Base-by-base conservation (phyloP, 192 early-diverging fungal genomes). In the Phycomyces blakesleeanus region DNA sequence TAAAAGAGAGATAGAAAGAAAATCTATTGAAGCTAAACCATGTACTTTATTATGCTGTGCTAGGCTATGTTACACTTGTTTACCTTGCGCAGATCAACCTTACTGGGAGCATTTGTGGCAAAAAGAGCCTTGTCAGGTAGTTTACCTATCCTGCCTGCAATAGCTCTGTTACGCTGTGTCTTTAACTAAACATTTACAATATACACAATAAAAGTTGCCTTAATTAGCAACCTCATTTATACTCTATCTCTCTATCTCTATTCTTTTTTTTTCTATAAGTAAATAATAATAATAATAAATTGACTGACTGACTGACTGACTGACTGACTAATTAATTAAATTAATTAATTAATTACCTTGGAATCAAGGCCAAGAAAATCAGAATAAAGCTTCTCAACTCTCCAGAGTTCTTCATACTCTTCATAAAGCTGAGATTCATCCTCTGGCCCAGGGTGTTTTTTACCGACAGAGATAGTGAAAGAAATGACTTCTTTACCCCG, bases 81-180 rank as follows among this genome's bases (percentile, higher is more conserved):
- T 66, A 66, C 82, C 75, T 93, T 95, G 55, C 93, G 85, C 67
- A 91, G 89, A 73, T 95, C 93, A 51, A 80, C 86, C 72, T 96
- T 96, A 53, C 84, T 82, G 15, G 92, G 93, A 14, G 88, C 85
- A 68, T 91, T 81, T 6, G 87, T 87, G 14, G 78, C 84, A 68
- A 94, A 93, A 1, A 96, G 76, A 25, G 78, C 78, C 73, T 93
- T 94, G 21, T 95, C 94, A 5, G 93, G 93, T 0, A 91, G 75
- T 56, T 85, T 87, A 52, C 84, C 88, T 39, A 91, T 75, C 68
- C 80, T 87, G 55, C 78, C 76, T 22, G 71, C 49, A 63, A 71
- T 52, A 50, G 60, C 69, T 66, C 20, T 12, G 24, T 51, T 51
- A n/a, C 47, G 8, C 40, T 57, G 53, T 26, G 55, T 20, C 29